Conservation (phyloP, 2,329 filamentous ascomycete genomes). For the Fusarium globosum region DNA sequence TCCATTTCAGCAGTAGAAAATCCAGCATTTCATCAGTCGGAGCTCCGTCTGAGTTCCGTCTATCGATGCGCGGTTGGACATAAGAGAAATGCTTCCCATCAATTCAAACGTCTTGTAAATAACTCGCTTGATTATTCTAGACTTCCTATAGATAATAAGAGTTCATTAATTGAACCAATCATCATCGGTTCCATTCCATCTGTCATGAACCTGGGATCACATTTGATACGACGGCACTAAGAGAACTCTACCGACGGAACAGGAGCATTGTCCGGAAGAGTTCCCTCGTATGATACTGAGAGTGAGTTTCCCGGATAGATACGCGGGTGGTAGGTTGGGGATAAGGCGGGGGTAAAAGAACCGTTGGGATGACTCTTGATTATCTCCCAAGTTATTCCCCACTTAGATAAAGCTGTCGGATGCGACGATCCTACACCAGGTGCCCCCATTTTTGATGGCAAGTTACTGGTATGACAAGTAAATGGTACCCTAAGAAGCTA, state of each 20-base stretch:
- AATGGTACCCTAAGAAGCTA: not conserved
- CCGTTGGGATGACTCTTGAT: not conserved
- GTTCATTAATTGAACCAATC: not conserved
- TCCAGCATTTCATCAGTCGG: not conserved
- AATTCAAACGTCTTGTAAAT: not conserved
- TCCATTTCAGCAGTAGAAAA: too few relatives aligned
- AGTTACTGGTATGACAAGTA: not conserved
- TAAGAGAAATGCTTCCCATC: not conserved
- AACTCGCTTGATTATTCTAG: fast-evolving
- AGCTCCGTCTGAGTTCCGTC: fast-evolving
- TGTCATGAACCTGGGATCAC: fast-evolving
- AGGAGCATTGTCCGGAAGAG: not conserved
- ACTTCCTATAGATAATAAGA: not conserved
- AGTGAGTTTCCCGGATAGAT: not conserved
- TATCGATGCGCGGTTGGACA: not conserved
- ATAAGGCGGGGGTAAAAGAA: not conserved
- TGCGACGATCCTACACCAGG: not conserved
- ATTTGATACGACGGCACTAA: not conserved
- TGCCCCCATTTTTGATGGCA: not conserved
- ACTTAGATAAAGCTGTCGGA: not conserved
- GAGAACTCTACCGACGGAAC: too few relatives aligned
- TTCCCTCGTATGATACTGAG: too few relatives aligned
- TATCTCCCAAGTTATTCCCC: not conserved
- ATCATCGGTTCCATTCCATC: too few relatives aligned
- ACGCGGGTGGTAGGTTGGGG: not conserved